Evolutionary conservation across 2,329 filamentous ascomycete genomes (phyloP).

Genomic region (Tetracladium maxilliforme): DNA sequence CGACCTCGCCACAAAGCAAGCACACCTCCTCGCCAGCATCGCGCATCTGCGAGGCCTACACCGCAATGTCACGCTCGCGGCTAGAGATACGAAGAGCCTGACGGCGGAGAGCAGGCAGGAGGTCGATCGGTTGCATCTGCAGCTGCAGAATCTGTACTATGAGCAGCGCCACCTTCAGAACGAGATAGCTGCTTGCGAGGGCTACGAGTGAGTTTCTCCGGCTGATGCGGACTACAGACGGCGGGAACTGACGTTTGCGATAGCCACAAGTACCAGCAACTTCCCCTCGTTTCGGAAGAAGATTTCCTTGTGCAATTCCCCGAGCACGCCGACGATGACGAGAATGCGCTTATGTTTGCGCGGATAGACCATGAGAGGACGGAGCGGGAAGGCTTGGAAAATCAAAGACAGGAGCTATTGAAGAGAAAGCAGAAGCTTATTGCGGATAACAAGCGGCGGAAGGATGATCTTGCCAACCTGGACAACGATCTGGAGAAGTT

Average conservation of each 20-base stretch:
- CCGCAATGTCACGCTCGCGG: constrained; percentile 64
- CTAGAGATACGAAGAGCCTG: constrained; percentile 70
- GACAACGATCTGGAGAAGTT: constrained; percentile 90
- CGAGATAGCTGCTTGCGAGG: constrained; percentile 82
- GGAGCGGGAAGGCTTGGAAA: constrained; percentile 74
- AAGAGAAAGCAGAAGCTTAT: constrained; percentile 58
- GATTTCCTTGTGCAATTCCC: constrained; percentile 69
- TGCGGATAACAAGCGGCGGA: constrained; percentile 76
- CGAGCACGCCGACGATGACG: constrained; percentile 55
- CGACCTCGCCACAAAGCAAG: constrained; percentile 48
- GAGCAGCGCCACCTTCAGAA: constrained; percentile 83
- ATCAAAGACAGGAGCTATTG: constrained; percentile 62
- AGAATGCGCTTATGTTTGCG: constrained; percentile 75
- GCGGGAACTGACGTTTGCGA: constrained; percentile 1
- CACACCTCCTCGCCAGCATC: constrained; percentile 68
- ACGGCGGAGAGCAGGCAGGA: constrained; percentile 82
- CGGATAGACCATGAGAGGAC: constrained; percentile 82
- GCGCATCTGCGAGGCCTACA: constrained; percentile 72
- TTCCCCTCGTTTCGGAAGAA: constrained; percentile 72
- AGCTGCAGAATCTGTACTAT: constrained; percentile 92
- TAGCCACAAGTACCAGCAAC: constrained; percentile 74
- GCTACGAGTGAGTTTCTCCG: constrained; percentile 59
- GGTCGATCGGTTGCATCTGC: constrained; percentile 80
- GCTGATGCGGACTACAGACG: neutral
- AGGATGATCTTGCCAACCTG: constrained; percentile 80